These are phyloP conservation scores for Endogone sp. DNA, from an alignment of 192 early-diverging fungal species.

Conservation along the genomic window DNA sequence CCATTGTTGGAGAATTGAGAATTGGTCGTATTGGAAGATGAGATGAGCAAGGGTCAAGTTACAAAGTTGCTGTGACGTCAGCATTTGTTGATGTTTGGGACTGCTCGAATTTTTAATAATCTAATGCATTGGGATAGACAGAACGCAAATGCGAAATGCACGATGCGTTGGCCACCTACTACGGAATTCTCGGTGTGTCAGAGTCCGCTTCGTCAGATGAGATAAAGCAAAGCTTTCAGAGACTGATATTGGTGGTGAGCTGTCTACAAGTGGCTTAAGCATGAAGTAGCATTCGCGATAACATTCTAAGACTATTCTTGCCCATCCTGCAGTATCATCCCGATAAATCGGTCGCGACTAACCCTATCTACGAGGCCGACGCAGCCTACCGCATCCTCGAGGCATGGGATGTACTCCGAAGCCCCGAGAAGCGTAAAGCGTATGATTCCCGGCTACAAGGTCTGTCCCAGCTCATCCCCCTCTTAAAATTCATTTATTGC, in stretches of 20 bases:
- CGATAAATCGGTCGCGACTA: constrained; percentile 38
- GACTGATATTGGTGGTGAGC: constrained; percentile 44
- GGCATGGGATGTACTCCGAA: constrained; percentile 53
- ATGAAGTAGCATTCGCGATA: neutral
- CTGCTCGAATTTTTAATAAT: neutral
- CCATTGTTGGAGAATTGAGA: neutral
- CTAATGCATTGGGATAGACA: too few relatives aligned
- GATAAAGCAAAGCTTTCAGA: constrained; percentile 54
- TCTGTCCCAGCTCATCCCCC: constrained; percentile 5
- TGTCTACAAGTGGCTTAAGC: too few relatives aligned
- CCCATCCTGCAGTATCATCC: constrained; percentile 43
- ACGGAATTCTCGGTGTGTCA: constrained; percentile 48
- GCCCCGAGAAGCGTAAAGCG: constrained; percentile 33
- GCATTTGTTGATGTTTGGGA: neutral
- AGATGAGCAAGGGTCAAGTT: neutral
- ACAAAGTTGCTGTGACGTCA: neutral
- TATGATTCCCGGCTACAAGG: constrained; percentile 52
- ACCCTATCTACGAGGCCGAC: constrained; percentile 8
- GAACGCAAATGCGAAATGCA: too few relatives aligned
- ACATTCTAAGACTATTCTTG: too few relatives aligned
- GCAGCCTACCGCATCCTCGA: constrained; percentile 36
- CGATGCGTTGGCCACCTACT: constrained; percentile 21
- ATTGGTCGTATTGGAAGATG: neutral
- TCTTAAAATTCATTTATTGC: neutral
- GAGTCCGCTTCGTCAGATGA: constrained; percentile 33